phyloP scores from a whole-genome alignment of 2,329 filamentous ascomycete genomes.

The Colletotrichum scovillei region DNA sequence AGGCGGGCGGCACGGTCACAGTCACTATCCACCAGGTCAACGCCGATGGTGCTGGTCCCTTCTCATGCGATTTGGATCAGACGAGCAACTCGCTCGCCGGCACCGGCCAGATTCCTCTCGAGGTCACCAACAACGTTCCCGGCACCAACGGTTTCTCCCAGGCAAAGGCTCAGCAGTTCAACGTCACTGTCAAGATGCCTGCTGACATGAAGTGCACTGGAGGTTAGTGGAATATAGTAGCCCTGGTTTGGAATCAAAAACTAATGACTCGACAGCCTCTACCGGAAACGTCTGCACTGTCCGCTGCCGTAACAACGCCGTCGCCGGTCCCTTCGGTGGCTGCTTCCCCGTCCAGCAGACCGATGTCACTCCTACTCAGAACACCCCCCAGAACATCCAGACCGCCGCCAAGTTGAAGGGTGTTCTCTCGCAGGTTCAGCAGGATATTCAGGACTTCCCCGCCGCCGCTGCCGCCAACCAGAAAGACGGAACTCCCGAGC shows the following conservation, averaged over 20 bases:
- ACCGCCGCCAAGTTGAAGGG: constrained; percentile 58
- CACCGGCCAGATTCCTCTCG: constrained; percentile 57
- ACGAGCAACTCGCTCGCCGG: constrained; percentile 56
- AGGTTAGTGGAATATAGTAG: constrained; percentile 48
- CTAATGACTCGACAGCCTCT: constrained; percentile 46
- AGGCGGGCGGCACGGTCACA: constrained; percentile 54
- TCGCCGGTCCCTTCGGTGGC: constrained; percentile 67
- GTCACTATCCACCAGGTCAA: constrained; percentile 67
- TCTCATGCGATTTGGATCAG: constrained; percentile 63
- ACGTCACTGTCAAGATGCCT: constrained; percentile 66
- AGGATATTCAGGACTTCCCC: constrained; percentile 63
- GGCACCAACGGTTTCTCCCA: constrained; percentile 68
- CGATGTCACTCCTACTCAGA: constrained; percentile 54
- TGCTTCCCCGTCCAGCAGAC: constrained; percentile 69
- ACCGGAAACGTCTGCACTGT: constrained; percentile 70
- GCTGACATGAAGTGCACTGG: constrained; percentile 60
- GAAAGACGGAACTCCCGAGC: constrained; percentile 47
- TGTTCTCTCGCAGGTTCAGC: constrained; percentile 58
- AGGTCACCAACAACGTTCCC: constrained; percentile 69
- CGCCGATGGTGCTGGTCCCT: constrained; percentile 66
- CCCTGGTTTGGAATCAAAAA: no score
- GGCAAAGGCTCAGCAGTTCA: constrained; percentile 65
- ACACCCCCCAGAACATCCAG: constrained; percentile 56
- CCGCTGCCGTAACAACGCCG: constrained; percentile 68
- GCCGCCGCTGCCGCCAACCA: constrained; percentile 54